A percentile compares a stretch with the other conserved stretches of the same genome.
Conservation (phyloP, 163 green algal genomes). For the Trebouxiophyceae sp. region DNA sequence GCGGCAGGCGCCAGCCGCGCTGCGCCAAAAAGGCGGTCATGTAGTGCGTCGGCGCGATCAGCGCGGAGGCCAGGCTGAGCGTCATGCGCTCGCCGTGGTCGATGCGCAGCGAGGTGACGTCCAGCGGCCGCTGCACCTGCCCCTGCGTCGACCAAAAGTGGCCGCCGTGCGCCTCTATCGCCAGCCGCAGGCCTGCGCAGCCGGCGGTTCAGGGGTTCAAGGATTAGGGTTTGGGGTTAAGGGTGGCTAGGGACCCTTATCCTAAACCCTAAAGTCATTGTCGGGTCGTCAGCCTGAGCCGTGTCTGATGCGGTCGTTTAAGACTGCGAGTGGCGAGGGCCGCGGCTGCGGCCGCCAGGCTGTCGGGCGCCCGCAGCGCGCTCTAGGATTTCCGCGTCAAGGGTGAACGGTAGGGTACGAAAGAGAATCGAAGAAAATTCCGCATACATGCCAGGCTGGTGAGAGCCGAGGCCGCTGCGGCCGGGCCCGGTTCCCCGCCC, state of each 20-base stretch:
- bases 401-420: no score
- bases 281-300: neutral
- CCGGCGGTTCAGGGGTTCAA: neutral
- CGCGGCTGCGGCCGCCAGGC: no score
- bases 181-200: constrained; percentile 5
- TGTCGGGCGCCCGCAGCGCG: no score
- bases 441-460: no score
- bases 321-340: no score
- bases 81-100: constrained; percentile 11
- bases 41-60: constrained; percentile 8
- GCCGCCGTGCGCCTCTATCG: constrained; percentile 14
- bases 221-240: neutral
- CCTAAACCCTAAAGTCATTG: neutral
- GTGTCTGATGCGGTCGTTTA: neutral
- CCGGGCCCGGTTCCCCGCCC: no score
- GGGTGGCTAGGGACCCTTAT: neutral
- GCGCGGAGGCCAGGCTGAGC: neutral
- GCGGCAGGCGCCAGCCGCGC: constrained; percentile 10
- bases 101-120: constrained; percentile 13
- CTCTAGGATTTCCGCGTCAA: no score
- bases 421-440: no score
- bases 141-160: constrained; percentile 19
- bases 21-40: constrained; percentile 10
- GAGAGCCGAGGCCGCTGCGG: no score
- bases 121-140: constrained; percentile 5